These are phyloP conservation scores for Rhizopus delemar DNA, from an alignment of 371 early-diverging fungal genomes.

Conservation along the genomic window DNA sequence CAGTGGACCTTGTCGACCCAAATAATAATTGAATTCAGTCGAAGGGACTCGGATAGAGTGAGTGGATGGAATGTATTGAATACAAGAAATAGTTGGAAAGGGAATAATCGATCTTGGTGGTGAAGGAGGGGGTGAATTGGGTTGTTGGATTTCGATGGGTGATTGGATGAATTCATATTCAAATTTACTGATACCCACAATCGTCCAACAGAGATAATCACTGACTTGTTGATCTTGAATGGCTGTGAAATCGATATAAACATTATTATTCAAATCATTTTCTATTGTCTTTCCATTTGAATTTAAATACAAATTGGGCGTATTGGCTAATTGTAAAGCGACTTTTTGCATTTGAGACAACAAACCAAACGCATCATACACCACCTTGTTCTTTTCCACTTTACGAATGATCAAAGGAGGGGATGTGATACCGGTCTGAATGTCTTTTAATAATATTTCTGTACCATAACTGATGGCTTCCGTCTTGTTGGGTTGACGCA, in stretches of 20 bases:
- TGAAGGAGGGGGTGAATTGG: conserved; percentile 26
- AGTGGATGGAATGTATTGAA: background rate
- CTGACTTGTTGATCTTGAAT: conserved; percentile 52
- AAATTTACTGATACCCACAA: conserved; percentile 72
- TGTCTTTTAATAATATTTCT: conserved; percentile 68
- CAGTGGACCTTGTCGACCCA: conserved; percentile 46
- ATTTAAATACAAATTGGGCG: conserved; percentile 31
- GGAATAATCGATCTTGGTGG: conserved; percentile 41
- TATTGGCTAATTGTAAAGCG: conserved; percentile 63
- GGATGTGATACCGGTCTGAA: conserved; percentile 64
- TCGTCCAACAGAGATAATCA: conserved; percentile 85
- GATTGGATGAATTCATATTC: conserved; percentile 21
- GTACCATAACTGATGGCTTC: conserved; percentile 62
- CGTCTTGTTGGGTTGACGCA: conserved; percentile 37
- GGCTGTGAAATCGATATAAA: conserved; percentile 35
- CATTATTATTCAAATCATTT: conserved; percentile 24
- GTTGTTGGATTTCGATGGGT: background rate
- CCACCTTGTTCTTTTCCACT: conserved; percentile 75
- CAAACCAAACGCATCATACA: conserved; percentile 67
- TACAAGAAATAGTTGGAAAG: conserved; percentile 16
- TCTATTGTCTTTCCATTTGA: conserved; percentile 33
- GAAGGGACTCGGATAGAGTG: conserved; percentile 9
- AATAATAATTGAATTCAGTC: conserved; percentile 28
- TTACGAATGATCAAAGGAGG: conserved; percentile 76
- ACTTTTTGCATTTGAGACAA: conserved; percentile 88